Evolutionary conservation across 352 stramenopile species (phyloP).

Genomic region (Elongisporangium anandrum): DNA sequence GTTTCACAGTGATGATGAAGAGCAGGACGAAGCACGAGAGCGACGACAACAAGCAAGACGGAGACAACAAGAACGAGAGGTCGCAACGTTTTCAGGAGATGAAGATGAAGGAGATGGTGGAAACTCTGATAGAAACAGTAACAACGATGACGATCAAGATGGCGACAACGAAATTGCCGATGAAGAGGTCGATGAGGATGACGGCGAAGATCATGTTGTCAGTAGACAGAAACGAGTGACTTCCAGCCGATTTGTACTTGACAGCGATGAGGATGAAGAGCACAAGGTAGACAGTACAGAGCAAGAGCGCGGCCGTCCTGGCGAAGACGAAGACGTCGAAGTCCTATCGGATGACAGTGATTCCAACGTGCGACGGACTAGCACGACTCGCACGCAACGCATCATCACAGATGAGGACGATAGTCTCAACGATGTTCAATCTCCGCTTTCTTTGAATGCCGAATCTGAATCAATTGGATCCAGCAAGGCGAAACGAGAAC

Average conservation of each 20-base stretch:
- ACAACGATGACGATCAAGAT: conserved; percentile 1
- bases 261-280: conserved; percentile 15
- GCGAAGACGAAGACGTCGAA: background rate
- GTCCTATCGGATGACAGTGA: background rate
- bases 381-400: background rate
- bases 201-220: conserved; percentile 3
- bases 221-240: conserved; percentile 13
- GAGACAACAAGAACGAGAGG: conserved; percentile 12
- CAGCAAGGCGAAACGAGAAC: background rate
- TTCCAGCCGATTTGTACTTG: background rate
- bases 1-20: conserved; percentile 32
- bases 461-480: background rate
- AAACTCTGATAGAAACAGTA: background rate
- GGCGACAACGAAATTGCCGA: conserved; percentile 7
- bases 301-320: background rate
- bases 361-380: background rate
- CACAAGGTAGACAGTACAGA: background rate
- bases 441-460: background rate
- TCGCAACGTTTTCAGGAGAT: background rate
- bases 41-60: conserved; percentile 12
- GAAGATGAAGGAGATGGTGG: conserved; percentile 8
- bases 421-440: background rate
- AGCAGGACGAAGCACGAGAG: conserved; percentile 22
- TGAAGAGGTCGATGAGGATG: conserved; percentile 15
- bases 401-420: background rate